These are phyloP conservation scores for Keithomyces neogunnii DNA, from an alignment of 2,329 filamentous ascomycete genomes.

Conservation along the genomic window DNA sequence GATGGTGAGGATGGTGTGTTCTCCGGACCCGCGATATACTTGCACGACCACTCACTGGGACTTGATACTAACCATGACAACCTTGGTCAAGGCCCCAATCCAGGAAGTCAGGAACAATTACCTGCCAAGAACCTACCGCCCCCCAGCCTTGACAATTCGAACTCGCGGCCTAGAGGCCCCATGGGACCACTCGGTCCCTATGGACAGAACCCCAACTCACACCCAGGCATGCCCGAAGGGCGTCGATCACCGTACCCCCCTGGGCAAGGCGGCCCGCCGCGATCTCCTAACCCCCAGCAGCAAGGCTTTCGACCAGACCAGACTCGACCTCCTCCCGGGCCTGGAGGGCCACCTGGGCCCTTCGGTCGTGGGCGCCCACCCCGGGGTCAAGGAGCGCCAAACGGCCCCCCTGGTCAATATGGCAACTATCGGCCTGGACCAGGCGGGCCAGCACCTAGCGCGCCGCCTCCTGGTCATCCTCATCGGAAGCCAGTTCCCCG, in stretches of 20 bases:
- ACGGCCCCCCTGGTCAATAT: conserved; percentile 11
- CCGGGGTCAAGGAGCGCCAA: conserved; percentile 8
- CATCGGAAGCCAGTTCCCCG: conserved; percentile 21
- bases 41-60: conserved; percentile 40
- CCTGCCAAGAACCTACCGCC: conserved; percentile 28
- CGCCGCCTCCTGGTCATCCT: conserved; percentile 16
- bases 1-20: conserved; percentile 23
- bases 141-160: conserved; percentile 30
- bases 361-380: conserved; percentile 14
- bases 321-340: conserved; percentile 4
- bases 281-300: conserved; percentile 20
- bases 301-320: conserved; percentile 18
- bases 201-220: conserved; percentile 21
- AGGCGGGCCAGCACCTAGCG: conserved; percentile 11
- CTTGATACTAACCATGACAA: conserved; percentile 46
- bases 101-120: conserved; percentile 25
- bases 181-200: conserved; percentile 25
- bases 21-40: conserved; percentile 40
- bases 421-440: conserved; percentile 17
- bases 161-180: conserved; percentile 36
- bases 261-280: conserved; percentile 14
- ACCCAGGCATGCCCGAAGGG: conserved; percentile 23
- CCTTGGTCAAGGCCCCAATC: conserved; percentile 44
- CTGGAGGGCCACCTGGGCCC: conserved; percentile 12
- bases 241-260: conserved; percentile 21